A percentile compares a stretch with the other conserved stretches of the same genome.
phyloP scores from a whole-genome alignment of 306 rosid species.

The Sophora flavescens region DNA sequence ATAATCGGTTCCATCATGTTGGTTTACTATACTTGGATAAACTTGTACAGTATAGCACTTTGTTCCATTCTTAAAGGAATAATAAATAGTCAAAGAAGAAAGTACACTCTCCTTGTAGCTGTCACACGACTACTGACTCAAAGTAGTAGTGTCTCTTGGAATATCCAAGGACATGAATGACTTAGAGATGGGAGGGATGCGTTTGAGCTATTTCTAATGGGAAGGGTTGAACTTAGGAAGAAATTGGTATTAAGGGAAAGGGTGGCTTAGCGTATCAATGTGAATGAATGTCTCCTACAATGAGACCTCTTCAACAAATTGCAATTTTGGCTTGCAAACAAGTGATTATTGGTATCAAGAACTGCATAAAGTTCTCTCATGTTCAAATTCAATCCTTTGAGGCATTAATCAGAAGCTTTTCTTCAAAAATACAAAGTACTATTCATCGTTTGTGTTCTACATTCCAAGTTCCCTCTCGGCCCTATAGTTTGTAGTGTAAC shows the following conservation, averaged over 20 bases:
- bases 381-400: no score
- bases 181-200: neutral
- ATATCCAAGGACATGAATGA: neutral
- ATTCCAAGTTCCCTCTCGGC: no score
- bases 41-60: no score
- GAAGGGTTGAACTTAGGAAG: neutral
- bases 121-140: neutral
- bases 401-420: no score
- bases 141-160: constrained; percentile 1
- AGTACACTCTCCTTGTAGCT: no score
- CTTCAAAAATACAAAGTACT: no score
- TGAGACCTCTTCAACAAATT: constrained; percentile 3
- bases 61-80: no score
- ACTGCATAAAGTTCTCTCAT: neutral
- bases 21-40: no score
- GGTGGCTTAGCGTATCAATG: neutral
- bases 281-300: neutral
- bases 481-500: no score
- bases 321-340: neutral
- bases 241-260: neutral
- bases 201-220: neutral
- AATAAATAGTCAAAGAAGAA: no score
- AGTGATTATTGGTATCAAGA: neutral
- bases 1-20: no score
- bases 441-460: no score